A percentile compares a stretch with the other conserved stretches of the same genome.
Conservation (phyloP, 1,284 basidiomycete species). For the Agroathelia rolfsii region DNA sequence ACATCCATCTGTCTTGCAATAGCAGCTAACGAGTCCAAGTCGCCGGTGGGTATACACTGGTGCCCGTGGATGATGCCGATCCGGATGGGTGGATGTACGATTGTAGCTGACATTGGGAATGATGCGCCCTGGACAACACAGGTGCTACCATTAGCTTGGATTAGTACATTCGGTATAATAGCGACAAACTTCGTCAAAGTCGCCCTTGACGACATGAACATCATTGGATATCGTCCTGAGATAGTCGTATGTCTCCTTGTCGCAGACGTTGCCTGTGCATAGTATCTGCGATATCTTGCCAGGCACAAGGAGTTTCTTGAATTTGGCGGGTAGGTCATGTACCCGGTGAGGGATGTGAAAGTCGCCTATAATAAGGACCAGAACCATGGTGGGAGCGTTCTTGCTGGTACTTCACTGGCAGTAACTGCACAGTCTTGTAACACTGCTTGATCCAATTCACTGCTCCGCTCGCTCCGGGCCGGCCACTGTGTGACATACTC, state of each 20-base stretch:
- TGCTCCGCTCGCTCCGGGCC: no score
- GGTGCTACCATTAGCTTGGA: no score
- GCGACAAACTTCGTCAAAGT: conserved; percentile 84
- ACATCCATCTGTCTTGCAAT: conserved; percentile 95
- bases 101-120: conserved; percentile 77
- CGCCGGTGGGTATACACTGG: conserved; percentile 88
- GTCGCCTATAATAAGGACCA: conserved; percentile 91
- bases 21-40: conserved; percentile 79
- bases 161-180: no score
- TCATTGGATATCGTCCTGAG: conserved; percentile 95
- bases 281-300: conserved; percentile 98
- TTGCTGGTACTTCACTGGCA: no score
- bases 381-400: no score
- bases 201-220: conserved; percentile 86
- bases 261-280: conserved; percentile 96
- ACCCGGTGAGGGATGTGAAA: conserved; percentile 84
- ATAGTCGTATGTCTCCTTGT: conserved; percentile 96
- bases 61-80: conserved; percentile 95
- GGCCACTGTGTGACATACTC: no score
- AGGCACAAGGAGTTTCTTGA: conserved; percentile 93
- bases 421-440: no score
- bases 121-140: conserved; percentile 38
- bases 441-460: no score
- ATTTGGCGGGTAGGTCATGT: conserved; percentile 90
- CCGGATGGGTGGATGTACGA: conserved; percentile 85